Evolutionary conservation across 768 basidiomycete species (phyloP), one percentile per base, ranked within the genome.

Genomic region (Phaffia tasmanica): DNA sequence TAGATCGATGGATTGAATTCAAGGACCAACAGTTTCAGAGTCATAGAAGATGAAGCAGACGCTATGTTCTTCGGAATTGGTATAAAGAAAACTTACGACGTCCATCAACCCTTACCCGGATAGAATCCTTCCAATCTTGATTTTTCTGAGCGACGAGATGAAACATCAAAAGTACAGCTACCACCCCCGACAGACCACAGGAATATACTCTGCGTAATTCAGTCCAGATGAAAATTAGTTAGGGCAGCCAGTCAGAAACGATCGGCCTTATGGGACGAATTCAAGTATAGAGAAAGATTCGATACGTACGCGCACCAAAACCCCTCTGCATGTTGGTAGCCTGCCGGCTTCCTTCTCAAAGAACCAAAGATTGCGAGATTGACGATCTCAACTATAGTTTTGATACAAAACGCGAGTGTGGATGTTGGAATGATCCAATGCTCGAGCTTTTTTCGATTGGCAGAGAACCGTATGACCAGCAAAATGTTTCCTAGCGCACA

Each of bases 281-380:
- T 27, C 42, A 23, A 27, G 16, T 18, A 30, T 2, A 23, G 42
- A 46, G n/a, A 7, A 8, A n/a, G 54, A 56, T 23, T 57, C 18
- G 47, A 50, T 23, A 64, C 58, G 14, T 56, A 50, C 4, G 67
- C 67, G 35, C 61, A 69, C 62, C 62, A 69, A 58, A 68, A 69
- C 32, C 57, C 67, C 42, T 69, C 57, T 8, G 53, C 59, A 30
- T 62, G 57, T n/a, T 25, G 11, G 42, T 46, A n/a, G 51, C 57
- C 53, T 47, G 18, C 42, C 30, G 51, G 35, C 23, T 47, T 15
- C 16, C 50, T 15, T 9, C n/a, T 5, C 18, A 19, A 23, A 18
- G 50, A 23, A 2, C 62, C 67, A 29, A 42, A 69, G 8, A 64
- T 9, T 21, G 18, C 27, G 9, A 69, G 47, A 49, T 69, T 69